phyloP scores from a whole-genome alignment of 169 alveolate species.

The Plasmodium vinckei region DNA sequence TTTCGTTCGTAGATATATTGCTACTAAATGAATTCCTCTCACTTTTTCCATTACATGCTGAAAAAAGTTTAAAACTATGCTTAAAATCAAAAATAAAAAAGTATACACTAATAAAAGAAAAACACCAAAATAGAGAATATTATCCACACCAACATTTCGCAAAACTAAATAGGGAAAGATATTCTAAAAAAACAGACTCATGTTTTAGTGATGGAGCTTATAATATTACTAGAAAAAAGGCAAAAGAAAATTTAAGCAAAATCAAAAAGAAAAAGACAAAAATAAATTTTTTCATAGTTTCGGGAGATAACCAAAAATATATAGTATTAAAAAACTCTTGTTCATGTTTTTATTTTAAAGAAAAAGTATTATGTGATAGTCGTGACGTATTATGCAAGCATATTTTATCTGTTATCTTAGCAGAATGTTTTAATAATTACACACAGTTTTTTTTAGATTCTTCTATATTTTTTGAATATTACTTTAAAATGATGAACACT shows the following conservation, averaged over 20 bases:
- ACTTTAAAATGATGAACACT: conserved; percentile 27
- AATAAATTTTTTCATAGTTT: conserved; percentile 55
- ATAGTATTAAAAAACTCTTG: conserved; percentile 55
- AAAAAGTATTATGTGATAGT: conserved; percentile 60
- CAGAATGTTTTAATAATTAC: conserved; percentile 57
- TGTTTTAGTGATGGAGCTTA: conserved; percentile 61
- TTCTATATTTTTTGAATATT: conserved; percentile 53
- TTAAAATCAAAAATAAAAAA: conserved; percentile 58
- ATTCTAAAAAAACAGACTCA: conserved; percentile 9
- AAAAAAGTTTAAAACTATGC: conserved; percentile 66
- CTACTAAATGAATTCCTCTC: conserved; percentile 69
- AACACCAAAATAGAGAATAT: not conserved
- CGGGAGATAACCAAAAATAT: conserved; percentile 63
- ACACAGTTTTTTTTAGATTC: conserved; percentile 33
- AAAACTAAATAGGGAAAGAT: conserved; percentile 16
- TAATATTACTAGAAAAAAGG: conserved; percentile 19
- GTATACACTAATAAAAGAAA: conserved; percentile 26
- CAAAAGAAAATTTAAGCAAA: not conserved
- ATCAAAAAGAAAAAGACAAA: conserved; percentile 30
- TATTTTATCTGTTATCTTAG: conserved; percentile 52
- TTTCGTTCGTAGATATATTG: conserved; percentile 53
- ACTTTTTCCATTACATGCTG: conserved; percentile 67
- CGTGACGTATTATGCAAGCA: conserved; percentile 59
- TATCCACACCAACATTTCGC: not conserved
- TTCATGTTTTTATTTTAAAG: conserved; percentile 73